These are phyloP conservation scores for Panellus pusillus DNA, from an alignment of 768 basidiomycete species.

Conservation along the genomic window DNA sequence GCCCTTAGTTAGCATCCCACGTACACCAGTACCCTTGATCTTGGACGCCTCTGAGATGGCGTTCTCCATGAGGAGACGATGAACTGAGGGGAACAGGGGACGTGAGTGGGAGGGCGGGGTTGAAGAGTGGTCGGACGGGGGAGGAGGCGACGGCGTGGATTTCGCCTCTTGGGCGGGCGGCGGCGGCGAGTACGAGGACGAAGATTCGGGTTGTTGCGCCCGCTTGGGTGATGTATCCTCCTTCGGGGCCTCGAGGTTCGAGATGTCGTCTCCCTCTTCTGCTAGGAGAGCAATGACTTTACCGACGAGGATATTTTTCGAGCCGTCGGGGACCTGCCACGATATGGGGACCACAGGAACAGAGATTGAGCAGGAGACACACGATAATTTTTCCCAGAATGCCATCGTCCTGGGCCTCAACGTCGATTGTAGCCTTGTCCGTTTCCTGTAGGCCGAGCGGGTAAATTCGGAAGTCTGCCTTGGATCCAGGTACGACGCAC, in stretches of 20 bases:
- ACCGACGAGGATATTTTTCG: conserved; percentile 85
- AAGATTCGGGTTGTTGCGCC: conserved; percentile 20
- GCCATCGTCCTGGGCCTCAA: conserved; percentile 98
- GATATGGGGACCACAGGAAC: neutral
- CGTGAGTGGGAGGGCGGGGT: conserved; percentile 52
- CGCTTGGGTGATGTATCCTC: conserved; percentile 36
- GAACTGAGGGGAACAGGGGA: conserved; percentile 88
- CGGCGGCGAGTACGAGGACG: conserved; percentile 28
- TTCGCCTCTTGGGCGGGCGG: conserved; percentile 33
- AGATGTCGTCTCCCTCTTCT: conserved; percentile 94
- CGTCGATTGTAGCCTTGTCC: conserved; percentile 96
- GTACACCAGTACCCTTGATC: conserved; percentile 86
- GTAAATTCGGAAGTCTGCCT: conserved; percentile 3
- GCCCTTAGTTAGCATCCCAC: conserved; percentile 96
- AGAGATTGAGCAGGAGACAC: conserved; percentile 26
- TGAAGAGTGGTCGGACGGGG: conserved; percentile 32
- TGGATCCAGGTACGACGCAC: conserved; percentile 44
- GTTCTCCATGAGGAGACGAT: conserved; percentile 73
- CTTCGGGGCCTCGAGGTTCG: conserved; percentile 70
- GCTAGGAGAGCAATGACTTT: conserved; percentile 89
- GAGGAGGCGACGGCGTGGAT: conserved; percentile 24
- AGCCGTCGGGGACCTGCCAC: conserved; percentile 66
- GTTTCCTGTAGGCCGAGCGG: conserved; percentile 61
- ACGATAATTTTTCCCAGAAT: conserved; percentile 92
- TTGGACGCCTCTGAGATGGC: conserved; percentile 55